Evolutionary conservation across 192 early-diverging fungal species (phyloP), one percentile per base, ranked within the genome.

Genomic region (Phycomyces nitens): DNA sequence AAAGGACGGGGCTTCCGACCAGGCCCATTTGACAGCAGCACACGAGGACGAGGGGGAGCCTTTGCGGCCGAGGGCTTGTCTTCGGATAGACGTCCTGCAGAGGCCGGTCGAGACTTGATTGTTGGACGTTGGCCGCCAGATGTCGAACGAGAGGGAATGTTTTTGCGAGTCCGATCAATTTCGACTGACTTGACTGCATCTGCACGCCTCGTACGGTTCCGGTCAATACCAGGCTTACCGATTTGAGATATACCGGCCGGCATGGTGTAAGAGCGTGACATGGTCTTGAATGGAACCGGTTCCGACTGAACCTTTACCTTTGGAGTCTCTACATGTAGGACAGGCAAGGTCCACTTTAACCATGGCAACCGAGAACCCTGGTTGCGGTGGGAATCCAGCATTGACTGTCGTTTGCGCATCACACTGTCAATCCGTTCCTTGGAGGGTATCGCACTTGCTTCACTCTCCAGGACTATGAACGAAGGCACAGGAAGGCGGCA

Each of bases 321-420:
- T 21, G 29, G 56, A 18, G 56, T 11, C 8, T 23, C 24, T 39
- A 24, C 7, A 50, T 39, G 18, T 60, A 49, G 10, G 24, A 50
- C 14, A 34, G 68, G 58, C 20, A 39, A 23, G 16, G 56, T 51
- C 22, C 26, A 49, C 18, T 12, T 49, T 29, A 56, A 41, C 69
- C 42, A 61, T 0, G 71, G 71, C 16, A 73, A 40, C 16, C 71
- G 71, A 34, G 71, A 73, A 1, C 71, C 71, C 49, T 73, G 71
- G 29, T 49, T 60, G 38, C 71, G 71, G 58, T 67, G 54, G 7
- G 40, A 49, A 9, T 50, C 55, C 27, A 55, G 49, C 50, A 73
- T 50, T 12, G 60, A 58, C 26, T 61, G 51, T 39, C 71, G 65
- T 23, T 67, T 73, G 11, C 60, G 71, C 8, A 53, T 56, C 8